Conservation (phyloP, 2,329 filamentous ascomycete species). For the Stachybotrys echinatus region DNA sequence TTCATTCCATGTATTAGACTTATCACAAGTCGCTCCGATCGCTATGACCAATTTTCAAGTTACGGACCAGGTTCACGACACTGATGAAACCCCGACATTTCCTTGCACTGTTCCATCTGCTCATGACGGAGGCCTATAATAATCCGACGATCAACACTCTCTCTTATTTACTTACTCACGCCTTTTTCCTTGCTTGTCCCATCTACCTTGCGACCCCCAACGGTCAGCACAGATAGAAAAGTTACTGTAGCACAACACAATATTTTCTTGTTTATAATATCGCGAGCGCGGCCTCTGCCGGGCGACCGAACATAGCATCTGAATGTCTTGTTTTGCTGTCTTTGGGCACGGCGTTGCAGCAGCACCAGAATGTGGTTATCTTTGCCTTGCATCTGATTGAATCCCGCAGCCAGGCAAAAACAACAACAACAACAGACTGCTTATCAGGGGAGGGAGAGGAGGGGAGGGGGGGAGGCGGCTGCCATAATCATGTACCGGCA, state of each 20-base stretch:
- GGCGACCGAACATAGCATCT: too few relatives aligned
- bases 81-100: neutral
- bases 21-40: slow-evolving; percentile 1
- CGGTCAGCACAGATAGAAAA: neutral
- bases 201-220: neutral
- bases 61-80: slow-evolving; percentile 13
- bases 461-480: too few relatives aligned
- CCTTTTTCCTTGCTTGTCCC: neutral
- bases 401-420: too few relatives aligned
- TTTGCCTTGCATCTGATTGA: too few relatives aligned
- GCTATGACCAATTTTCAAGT: slow-evolving; percentile 18
- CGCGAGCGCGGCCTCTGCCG: too few relatives aligned
- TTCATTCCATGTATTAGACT: slow-evolving; percentile 4
- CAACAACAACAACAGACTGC: too few relatives aligned
- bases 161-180: slow-evolving; percentile 2
- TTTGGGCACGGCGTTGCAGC: too few relatives aligned
- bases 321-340: too few relatives aligned
- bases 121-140: neutral
- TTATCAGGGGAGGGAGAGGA: too few relatives aligned
- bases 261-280: neutral
- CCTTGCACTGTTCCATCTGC: neutral
- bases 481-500: too few relatives aligned
- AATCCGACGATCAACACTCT: neutral
- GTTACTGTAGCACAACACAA: neutral
- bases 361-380: too few relatives aligned